Evolutionary conservation across 2,329 filamentous ascomycete genomes (phyloP), one percentile per base, ranked within the genome.

Genomic region (Neonectria sp.): DNA sequence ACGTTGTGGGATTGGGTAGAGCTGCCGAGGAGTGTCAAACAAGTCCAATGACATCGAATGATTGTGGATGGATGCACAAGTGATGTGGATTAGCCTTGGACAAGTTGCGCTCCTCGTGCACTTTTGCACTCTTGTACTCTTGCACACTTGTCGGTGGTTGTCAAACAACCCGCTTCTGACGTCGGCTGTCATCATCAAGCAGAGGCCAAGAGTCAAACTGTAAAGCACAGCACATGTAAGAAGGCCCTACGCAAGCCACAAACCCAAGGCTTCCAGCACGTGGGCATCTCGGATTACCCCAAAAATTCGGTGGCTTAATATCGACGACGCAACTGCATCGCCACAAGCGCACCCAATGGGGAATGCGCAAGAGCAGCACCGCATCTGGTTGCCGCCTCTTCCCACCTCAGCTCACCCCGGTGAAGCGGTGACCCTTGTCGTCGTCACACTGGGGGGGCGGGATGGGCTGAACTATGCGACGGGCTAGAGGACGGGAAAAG

Each of bases 331-430:
- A 12, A 51, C 35, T 46, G 48, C 40, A 65, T 60, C 56, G 63
- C 57, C 52, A 60, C 57, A 52, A 29, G 52, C 13, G 45, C 56
- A 37, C 33, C 63, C 62, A 65, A 65, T 61, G 57, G 45, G 63
- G 43, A 35, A 24, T 15, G 51, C 27, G 51, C 40, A n/a, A 43
- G 55, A 21, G 29, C 49, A 35, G 59, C 49, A 43, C 52, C n/a
- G 48, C 33, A 60, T 24, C 27, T 9, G 49, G 17, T 40, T 59
- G 59, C 27, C 45, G 49, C 29, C 25, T 25, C 37, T 24, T 59
- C 48, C 48, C 59, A 25, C 49, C 48, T 46, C 15, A 12, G 35
- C 15, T 40, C 21, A 21, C 21, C 27, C 17, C 27, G 21, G 21
- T 31, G 29, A 8, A 24, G 25, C 33, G 46, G 33, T 29, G 48